Evolutionary conservation across 768 basidiomycete genomes (phyloP).

Genomic region (Cystoderma amianthinum): DNA sequence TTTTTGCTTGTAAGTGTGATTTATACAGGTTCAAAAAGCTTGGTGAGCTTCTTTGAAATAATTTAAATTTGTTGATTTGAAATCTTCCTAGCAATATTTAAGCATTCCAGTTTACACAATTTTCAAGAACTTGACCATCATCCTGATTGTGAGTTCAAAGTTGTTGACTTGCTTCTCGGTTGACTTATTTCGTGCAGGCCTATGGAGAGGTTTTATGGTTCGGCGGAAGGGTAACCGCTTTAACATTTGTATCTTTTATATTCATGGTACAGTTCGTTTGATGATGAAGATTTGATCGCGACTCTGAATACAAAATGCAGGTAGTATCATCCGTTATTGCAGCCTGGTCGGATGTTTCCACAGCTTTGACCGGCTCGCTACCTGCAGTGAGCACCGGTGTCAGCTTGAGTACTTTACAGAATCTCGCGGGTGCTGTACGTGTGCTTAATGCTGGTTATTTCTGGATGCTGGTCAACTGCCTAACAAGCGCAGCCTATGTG

Average conservation of each 20-base stretch:
- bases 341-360: slow-evolving; percentile 87
- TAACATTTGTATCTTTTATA: slow-evolving; percentile 85
- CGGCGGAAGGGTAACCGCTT: slow-evolving; percentile 77
- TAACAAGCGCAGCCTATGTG: slow-evolving; percentile 87
- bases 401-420: slow-evolving; percentile 26
- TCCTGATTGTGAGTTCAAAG: slow-evolving; percentile 71
- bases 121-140: slow-evolving; percentile 99
- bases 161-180: slow-evolving; percentile 1
- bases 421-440: slow-evolving; percentile 38
- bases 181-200: slow-evolving; percentile 43
- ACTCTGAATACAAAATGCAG: slow-evolving; percentile 33
- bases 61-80: slow-evolving; percentile 1
- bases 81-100: slow-evolving; percentile 76
- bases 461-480: slow-evolving; percentile 95
- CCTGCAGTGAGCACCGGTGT: slow-evolving; percentile 25
- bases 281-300: no score
- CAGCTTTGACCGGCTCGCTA: slow-evolving; percentile 26
- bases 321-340: slow-evolving; percentile 91
- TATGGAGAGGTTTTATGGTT: slow-evolving; percentile 99
- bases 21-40: slow-evolving; percentile 95
- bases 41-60: slow-evolving; percentile 49
- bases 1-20: slow-evolving; percentile 89
- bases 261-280: slow-evolving; percentile 86
- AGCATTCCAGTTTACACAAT: slow-evolving; percentile 98
- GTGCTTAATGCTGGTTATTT: slow-evolving; percentile 77